Evolutionary conservation across 805 yeast genomes (phyloP), one percentile per base, ranked within the genome.

Genomic region (Spathaspora passalidarum): DNA sequence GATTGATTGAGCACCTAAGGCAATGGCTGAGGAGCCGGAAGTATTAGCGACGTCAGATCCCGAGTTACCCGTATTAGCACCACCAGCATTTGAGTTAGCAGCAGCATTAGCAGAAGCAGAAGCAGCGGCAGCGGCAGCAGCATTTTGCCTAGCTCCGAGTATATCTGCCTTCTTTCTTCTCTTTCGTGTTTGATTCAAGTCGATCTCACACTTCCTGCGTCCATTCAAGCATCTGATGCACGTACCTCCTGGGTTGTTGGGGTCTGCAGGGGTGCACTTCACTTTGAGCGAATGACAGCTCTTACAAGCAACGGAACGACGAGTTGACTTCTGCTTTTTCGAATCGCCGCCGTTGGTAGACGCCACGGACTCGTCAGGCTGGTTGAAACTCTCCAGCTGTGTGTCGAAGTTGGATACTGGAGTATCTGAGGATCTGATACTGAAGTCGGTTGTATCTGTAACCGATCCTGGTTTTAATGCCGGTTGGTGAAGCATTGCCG

Each of bases 201-300:
- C 89, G 44, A 85, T 80, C 49, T 81, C 82, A 65, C 97, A 90
- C 26, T 62, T 63, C 50, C 81, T 73, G 35, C 77, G 75, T 22
- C 84, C 73, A 59, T 81, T 86, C 19, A 78, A 50, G 58, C 97
- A 90, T 36, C 97, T 73, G 10, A 77, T 66, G 64, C 97, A 90
- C 0, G 91, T 80, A 2, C 85, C 82, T 2, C 72, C 62, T 8
- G 82, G 82, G 47, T 83, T 78, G 23, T 69, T 56, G 35, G 72
- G 62, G 57, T 83, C 83, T 1, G 84, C 71, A 0, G 96, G 94
- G 6, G 85, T 80, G 63, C 97, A 90, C 54, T 85, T 81, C 26
- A 90, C 96, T 59, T 90, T 90, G 42, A 88, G 73, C 0, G 86
- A 62, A 56, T 92, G 96, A 59, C 97, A 90, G n/a, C 80, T 70